Evolutionary conservation across 495 filamentous ascomycete genomes (phyloP), one percentile per base, ranked within the genome.

Genomic region (Aspergillus bertholletiae): DNA sequence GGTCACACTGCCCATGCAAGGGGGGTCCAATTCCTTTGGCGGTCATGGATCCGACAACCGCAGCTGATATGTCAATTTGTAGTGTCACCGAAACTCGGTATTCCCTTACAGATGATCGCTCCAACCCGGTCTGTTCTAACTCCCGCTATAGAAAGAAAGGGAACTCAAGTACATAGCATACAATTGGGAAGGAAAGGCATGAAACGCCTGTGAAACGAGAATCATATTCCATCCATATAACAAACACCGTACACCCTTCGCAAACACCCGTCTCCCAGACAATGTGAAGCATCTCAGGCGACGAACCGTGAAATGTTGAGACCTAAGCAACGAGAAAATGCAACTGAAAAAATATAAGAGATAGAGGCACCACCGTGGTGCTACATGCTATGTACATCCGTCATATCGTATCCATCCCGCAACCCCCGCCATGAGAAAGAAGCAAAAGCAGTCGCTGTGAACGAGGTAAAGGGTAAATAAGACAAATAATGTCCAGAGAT

Each of bases 371-470:
- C 37, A 37, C 49, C 11, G 15, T 17, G 43, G 53, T 49, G 56
- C 46, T 55, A 43, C 53, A 60, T 59, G 60, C 59, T 66, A 63
- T 63, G 58, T 63, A 63, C 63, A 63, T 59, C 57, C 60, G 51
- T 63, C 63, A 59, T 45, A 54, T 61, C 63, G 45, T 61, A 58
- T 53, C 50, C 54, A 53, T 49, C 53, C 49, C 49, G 41, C 57
- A 55, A 37, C 15, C 47, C 53, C 37, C 40, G 28, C n/a, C 37
- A 39, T 26, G 23, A 27, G 28, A 39, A 24, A 53, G 26, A 24
- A 51, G 52, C 20, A 48, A 30, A 48, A 48, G 22, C 46, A 27
- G 27, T 5, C 46, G 46, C 46, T 48, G 34, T 12, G 30, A 21
- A 46, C 13, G 34, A 37, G 34, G 34, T 37, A 37, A 37, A 47